phyloP scores from a whole-genome alignment of 2,329 filamentous ascomycete genomes.

The Neofusicoccum ribis region DNA sequence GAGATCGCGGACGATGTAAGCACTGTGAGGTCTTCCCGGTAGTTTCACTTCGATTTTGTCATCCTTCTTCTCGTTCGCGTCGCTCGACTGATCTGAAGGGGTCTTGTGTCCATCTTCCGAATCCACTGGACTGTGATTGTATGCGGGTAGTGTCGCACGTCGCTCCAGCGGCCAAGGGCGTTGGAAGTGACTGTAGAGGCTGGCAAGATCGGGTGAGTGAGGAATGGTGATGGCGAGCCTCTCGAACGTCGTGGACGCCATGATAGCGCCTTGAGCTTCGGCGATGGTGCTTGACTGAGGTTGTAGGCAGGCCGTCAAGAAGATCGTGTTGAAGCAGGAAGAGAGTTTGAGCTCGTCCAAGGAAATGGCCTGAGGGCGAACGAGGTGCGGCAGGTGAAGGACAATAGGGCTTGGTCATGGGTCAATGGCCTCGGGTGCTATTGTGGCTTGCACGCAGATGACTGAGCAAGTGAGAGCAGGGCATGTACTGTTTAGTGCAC shows the following conservation, averaged over 20 bases:
- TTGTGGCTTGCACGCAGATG: neutral
- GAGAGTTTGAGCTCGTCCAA: no score
- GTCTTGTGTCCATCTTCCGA: neutral
- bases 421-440: neutral
- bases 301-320: neutral
- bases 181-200: neutral
- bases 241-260: neutral
- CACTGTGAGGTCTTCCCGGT: neutral
- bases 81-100: neutral
- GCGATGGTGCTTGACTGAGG: neutral
- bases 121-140: neutral
- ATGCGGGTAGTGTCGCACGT: neutral
- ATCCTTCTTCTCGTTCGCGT: neutral
- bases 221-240: neutral
- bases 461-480: neutral
- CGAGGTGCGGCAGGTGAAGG: neutral
- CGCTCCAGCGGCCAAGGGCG: neutral
- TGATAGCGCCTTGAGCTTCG: neutral
- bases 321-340: neutral
- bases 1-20: neutral
- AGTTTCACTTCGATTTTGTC: neutral
- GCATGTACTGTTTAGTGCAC: neutral
- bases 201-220: neutral
- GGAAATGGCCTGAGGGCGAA: neutral
- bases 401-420: neutral